phyloP scores from a whole-genome alignment of 2,329 filamentous ascomycete species.

The Xylariomycetidae sp. region DNA sequence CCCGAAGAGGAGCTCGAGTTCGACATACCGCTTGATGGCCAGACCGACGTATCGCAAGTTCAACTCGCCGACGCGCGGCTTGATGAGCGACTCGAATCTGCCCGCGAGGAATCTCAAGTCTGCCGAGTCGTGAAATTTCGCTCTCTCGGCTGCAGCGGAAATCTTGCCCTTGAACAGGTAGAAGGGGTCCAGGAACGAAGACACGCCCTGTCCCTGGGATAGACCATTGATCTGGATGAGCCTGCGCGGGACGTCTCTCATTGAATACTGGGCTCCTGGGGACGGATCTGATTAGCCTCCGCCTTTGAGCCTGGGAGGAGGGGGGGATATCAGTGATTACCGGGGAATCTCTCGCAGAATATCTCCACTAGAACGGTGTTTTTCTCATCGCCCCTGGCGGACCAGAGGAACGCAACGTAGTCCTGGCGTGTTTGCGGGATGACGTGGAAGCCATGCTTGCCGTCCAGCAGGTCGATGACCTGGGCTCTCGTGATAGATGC shows the following conservation, averaged over 20 bases:
- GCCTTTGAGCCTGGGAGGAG: too few relatives aligned
- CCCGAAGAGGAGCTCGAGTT: constrained; percentile 2
- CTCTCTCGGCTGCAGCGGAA: constrained; percentile 1
- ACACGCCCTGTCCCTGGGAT: neutral
- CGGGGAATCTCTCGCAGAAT: constrained; percentile 4
- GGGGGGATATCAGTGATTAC: too few relatives aligned
- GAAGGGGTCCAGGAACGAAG: constrained; percentile 5
- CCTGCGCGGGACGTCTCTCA: too few relatives aligned
- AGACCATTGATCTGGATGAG: too few relatives aligned
- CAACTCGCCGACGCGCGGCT: neutral
- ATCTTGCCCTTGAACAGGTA: constrained; percentile 9
- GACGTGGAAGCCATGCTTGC: constrained; percentile 2
- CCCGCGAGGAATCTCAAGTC: constrained; percentile 3
- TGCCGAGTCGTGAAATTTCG: constrained; percentile 4
- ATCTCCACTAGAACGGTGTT: constrained; percentile 3
- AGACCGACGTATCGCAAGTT: constrained; percentile 3
- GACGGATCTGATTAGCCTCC: too few relatives aligned
- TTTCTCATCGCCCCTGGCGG: neutral
- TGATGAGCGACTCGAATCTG: constrained; percentile 1
- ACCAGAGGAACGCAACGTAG: constrained; percentile 5
- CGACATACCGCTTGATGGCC: constrained; percentile 2
- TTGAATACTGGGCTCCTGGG: too few relatives aligned
- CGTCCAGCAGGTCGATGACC: constrained; percentile 1
- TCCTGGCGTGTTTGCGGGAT: constrained; percentile 2
- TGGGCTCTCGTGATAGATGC: constrained; percentile 1